These are phyloP conservation scores for Globisporangium rhizosaccharum DNA, from an alignment of 352 stramenopile genomes.

Conservation along the genomic window DNA sequence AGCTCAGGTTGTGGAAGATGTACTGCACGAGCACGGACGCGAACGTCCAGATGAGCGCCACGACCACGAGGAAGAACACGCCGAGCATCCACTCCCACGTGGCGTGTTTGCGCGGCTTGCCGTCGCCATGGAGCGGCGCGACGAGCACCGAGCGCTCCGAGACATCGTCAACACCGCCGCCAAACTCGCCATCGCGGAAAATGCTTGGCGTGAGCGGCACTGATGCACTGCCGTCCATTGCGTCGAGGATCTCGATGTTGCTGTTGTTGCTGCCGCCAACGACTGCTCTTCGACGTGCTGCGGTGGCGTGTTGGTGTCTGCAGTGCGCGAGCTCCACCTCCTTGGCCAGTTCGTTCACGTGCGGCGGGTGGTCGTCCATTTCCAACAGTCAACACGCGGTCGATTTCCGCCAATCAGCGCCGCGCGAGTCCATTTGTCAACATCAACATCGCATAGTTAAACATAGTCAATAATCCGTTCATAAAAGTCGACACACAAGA, in stretches of 20 bases:
- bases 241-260: background rate
- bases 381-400: no score
- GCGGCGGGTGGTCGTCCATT: no score
- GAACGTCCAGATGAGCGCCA: constrained; percentile 83
- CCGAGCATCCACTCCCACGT: constrained; percentile 67
- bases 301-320: constrained; percentile 7
- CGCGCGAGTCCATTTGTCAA: no score
- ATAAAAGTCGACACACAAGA: no score
- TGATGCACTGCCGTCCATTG: constrained; percentile 10
- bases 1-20: constrained; percentile 85
- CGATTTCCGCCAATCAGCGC: no score
- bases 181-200: constrained; percentile 4
- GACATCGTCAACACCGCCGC: constrained; percentile 6
- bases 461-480: no score
- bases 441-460: no score
- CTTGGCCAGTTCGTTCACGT: background rate
- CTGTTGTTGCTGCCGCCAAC: background rate
- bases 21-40: constrained; percentile 87
- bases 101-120: constrained; percentile 20
- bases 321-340: background rate
- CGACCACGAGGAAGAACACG: constrained; percentile 65
- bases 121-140: background rate
- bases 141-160: constrained; percentile 27
- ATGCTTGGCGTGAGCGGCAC: constrained; percentile 3
- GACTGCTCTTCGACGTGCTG: constrained; percentile 1